Evolutionary conservation across 129 eudicot species (phyloP).

Genomic region (Cynara cardunculus): DNA sequence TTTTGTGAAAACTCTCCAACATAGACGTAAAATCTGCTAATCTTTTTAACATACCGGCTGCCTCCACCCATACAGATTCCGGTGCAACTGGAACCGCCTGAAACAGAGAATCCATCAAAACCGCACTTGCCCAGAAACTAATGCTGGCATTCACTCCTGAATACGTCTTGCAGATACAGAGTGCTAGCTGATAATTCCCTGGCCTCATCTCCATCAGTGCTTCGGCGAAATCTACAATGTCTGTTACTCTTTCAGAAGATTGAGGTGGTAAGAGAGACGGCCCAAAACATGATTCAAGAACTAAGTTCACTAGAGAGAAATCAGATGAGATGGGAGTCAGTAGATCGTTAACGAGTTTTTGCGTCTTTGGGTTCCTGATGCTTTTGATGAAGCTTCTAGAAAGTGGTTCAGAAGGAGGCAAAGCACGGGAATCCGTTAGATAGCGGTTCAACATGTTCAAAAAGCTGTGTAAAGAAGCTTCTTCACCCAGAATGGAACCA

Average conservation of each 20-base stretch:
- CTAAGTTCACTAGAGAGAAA: conserved; percentile 40
- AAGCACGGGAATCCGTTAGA: conserved; percentile 33
- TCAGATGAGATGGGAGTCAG: conserved; percentile 47
- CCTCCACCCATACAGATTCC: conserved; percentile 60
- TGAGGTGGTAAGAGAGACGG: conserved; percentile 40
- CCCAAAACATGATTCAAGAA: conserved; percentile 58
- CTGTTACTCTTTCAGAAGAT: conserved; percentile 28
- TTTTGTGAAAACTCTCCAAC: conserved; percentile 44
- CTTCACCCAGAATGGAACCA: conserved; percentile 16
- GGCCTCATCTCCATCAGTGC: conserved; percentile 53
- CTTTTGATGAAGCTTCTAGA: conserved; percentile 47
- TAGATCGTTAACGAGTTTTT: conserved; percentile 44
- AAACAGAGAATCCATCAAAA: conserved; percentile 51
- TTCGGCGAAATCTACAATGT: conserved; percentile 55
- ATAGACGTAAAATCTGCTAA: conserved; percentile 29
- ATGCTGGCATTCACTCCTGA: conserved; percentile 21
- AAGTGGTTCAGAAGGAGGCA: conserved; percentile 31
- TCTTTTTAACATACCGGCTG: conserved; percentile 43
- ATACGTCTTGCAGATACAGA: conserved; percentile 44
- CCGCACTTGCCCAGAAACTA: conserved; percentile 61
- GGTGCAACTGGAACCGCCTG: conserved; percentile 73
- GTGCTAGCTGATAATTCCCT: conserved; percentile 52
- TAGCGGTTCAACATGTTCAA: conserved; percentile 41
- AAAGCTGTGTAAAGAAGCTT: conserved; percentile 12
- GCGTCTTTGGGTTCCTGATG: conserved; percentile 42